Evolutionary conservation across 805 yeast species (phyloP), one percentile per base, ranked within the genome.

Genomic region (Candida ortonii): DNA sequence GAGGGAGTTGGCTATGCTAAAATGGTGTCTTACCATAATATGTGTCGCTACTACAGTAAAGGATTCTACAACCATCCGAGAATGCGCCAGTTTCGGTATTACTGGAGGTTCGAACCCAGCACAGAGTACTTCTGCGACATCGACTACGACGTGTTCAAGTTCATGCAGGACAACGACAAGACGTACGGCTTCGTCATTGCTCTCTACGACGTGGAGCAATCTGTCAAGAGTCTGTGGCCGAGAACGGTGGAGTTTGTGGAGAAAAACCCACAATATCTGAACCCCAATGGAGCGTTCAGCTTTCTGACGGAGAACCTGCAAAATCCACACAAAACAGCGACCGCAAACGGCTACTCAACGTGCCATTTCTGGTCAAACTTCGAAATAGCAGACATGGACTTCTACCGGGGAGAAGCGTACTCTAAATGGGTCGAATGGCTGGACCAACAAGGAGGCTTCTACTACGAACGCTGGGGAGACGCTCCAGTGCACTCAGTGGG

Each of bases 331-430:
- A 70, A 70, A 40, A 57, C 61, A 4, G 25, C 47, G 28, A 41
- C 40, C 3, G 62, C 81, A 1, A 36, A 51, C 19, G 70, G 72
- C 4, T 75, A 73, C 50, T 73, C 79, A 1, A 62, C 67, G 1
- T 87, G 95, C 51, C 95, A 87, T 59, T 86, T 87, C 60, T 87
- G 95, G 95, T 76, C 89, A 16, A 87, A 86, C 57, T 87, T 86
- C 47, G 96, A 87, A 53, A 82, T 86, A 36, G 90, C 80, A 9
- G 80, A 84, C 49, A 71, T 87, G 83, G 90, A 87, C 45, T 87
- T 87, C 48, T 82, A 68, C 61, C 63, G 95, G 33, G 62, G 71
- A 16, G 79, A 82, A 34, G 76, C 87, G 1, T 87, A 86, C 52
- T 63, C 67, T 23, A 59, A 61, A 9, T 86, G 83, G 76, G 75